Percentiles rank a stretch among this genome's conserved stretches.
These are phyloP conservation scores for Saussurea involucrata DNA, from an alignment of 129 eudicot species.

Conservation along the genomic window DNA sequence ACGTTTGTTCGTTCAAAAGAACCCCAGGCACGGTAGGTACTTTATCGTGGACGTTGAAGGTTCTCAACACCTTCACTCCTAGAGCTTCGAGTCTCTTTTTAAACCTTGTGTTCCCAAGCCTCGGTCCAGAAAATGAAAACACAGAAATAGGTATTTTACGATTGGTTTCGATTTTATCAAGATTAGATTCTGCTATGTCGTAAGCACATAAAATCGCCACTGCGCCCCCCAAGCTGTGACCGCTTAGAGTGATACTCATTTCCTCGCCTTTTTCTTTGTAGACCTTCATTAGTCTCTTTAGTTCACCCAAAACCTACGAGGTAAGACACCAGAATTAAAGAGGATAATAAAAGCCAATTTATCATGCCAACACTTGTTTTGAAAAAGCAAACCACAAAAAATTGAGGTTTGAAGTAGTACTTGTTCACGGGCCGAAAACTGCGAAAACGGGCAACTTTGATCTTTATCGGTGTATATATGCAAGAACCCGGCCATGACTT, in stretches of 20 bases:
- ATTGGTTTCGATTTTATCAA: slow-evolving; percentile 22
- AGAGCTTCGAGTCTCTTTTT: slow-evolving; percentile 35
- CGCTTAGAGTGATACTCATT: slow-evolving; percentile 49
- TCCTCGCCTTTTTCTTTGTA: slow-evolving; percentile 32
- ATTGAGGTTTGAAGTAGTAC: neutral
- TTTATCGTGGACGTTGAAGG: slow-evolving; percentile 47
- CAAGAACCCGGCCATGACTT: slow-evolving; percentile 60
- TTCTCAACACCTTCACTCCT: slow-evolving; percentile 52
- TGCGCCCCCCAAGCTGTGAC: slow-evolving; percentile 61
- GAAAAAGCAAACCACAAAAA: neutral
- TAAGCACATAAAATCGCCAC: slow-evolving; percentile 46
- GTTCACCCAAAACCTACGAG: slow-evolving; percentile 32
- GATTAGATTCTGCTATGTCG: slow-evolving; percentile 43
- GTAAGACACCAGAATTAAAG: neutral
- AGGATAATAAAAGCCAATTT: no score
- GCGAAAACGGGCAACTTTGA: slow-evolving; percentile 29
- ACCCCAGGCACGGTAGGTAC: slow-evolving; percentile 46
- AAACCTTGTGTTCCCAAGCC: slow-evolving; percentile 56
- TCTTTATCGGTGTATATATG: slow-evolving; percentile 46
- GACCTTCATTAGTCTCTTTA: slow-evolving; percentile 27
- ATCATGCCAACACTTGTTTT: no score
- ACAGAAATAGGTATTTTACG: slow-evolving; percentile 38
- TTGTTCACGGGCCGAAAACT: slow-evolving; percentile 37
- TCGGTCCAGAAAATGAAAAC: slow-evolving; percentile 53
- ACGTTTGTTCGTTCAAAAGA: slow-evolving; percentile 40